Conservation (phyloP, 495 filamentous ascomycete genomes). For the Penicillium samsonianum region DNA sequence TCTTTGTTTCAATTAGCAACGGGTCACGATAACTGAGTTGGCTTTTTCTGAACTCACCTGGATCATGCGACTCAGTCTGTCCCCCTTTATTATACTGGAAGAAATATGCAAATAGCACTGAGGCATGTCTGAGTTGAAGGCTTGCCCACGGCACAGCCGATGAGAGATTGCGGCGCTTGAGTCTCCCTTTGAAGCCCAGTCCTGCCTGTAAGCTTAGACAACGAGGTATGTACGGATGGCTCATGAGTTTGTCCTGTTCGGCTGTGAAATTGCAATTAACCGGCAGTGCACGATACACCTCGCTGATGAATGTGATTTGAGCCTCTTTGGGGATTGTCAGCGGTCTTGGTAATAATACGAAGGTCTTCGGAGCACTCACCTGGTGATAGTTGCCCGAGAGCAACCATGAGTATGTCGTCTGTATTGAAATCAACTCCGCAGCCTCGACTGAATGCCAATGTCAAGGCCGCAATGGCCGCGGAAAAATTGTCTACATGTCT, state of each 20-base stretch:
- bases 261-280: conserved; percentile 70
- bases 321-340: conserved; percentile 28
- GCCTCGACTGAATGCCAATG: conserved; percentile 59
- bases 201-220: conserved; percentile 70
- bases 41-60: conserved; percentile 46
- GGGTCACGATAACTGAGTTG: neutral
- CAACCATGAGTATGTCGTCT: conserved; percentile 75
- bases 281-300: conserved; percentile 65
- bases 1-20: conserved; percentile 29
- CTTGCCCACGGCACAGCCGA: conserved; percentile 74
- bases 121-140: conserved; percentile 69
- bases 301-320: conserved; percentile 57
- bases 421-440: conserved; percentile 58
- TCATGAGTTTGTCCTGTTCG: conserved; percentile 69
- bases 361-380: conserved; percentile 39
- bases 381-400: conserved; percentile 49
- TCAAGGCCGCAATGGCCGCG: conserved; percentile 58
- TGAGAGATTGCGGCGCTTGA: conserved; percentile 56
- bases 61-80: conserved; percentile 62
- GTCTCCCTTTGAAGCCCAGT: conserved; percentile 63
- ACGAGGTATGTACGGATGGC: conserved; percentile 64
- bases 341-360: neutral
- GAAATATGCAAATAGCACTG: conserved; percentile 65
- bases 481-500: conserved; percentile 46
- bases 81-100: conserved; percentile 48